Conservation (phyloP, 805 yeast species). For the Candida verbasci region DNA sequence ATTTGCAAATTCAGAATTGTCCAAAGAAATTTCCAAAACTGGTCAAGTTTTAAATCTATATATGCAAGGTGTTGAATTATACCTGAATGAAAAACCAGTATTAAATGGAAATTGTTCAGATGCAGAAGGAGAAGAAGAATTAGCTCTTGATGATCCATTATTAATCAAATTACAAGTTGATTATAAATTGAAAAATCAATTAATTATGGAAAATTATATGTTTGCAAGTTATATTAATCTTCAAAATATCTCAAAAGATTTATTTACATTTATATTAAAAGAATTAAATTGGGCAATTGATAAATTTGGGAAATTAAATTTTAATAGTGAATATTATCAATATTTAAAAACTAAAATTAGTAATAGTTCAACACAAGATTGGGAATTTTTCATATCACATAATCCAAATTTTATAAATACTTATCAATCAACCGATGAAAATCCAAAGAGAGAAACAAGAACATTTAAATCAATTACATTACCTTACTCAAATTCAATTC, state of each 20-base stretch:
- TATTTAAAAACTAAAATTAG: constrained; percentile 23
- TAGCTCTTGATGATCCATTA: constrained; percentile 37
- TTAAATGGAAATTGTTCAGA: constrained; percentile 1
- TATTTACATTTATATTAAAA: constrained; percentile 32
- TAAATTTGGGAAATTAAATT: constrained; percentile 26
- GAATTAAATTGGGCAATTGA: constrained; percentile 31
- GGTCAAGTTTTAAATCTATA: constrained; percentile 44
- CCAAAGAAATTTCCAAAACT: constrained; percentile 52
- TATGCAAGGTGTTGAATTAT: constrained; percentile 29
- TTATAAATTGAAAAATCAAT: constrained; percentile 37
- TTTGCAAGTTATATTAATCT: constrained; percentile 39
- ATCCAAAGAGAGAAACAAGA: constrained; percentile 44
- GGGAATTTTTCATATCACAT: constrained; percentile 35
- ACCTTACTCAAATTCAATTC: constrained; percentile 35
- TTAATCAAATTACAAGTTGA: constrained; percentile 35
- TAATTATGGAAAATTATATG: constrained; percentile 37
- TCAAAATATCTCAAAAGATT: constrained; percentile 37
- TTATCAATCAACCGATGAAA: constrained; percentile 29
- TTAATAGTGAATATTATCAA: constrained; percentile 17
- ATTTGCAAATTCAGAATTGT: constrained; percentile 31
- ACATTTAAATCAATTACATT: constrained; percentile 35
- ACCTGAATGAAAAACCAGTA: constrained; percentile 36
- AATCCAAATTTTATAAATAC: constrained; percentile 57
- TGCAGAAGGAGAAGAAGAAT: constrained; percentile 20
- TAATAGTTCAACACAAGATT: constrained; percentile 24